Percentiles rank a stretch among this genome's conserved stretches.
Conservation (phyloP, 208 protist species). For the Trypanosoma conorhini region DNA sequence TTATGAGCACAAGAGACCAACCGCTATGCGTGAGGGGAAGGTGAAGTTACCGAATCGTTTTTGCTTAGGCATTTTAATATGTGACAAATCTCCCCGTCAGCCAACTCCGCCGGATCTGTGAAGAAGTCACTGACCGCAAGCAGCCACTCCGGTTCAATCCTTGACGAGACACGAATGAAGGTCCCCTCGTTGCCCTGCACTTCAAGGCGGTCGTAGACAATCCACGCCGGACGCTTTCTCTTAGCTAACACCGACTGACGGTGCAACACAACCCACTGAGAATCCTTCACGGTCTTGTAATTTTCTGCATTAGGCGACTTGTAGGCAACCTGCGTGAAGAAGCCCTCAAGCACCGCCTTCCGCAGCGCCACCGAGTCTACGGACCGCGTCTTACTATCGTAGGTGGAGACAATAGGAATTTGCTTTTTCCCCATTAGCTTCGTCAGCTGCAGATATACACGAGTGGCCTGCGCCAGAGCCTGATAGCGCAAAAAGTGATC, state of each 20-base stretch:
- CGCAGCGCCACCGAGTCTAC: slow-evolving; percentile 74
- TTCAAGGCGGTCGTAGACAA: slow-evolving; percentile 86
- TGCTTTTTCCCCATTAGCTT: slow-evolving; percentile 50
- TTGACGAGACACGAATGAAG: slow-evolving; percentile 63
- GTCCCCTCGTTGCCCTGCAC: slow-evolving; percentile 74
- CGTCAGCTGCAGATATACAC: slow-evolving; percentile 78
- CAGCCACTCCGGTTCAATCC: slow-evolving; percentile 77
- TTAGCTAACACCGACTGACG: slow-evolving; percentile 41
- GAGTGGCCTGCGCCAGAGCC: slow-evolving; percentile 65
- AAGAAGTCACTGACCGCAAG: slow-evolving; percentile 73
- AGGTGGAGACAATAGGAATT: slow-evolving; percentile 62
- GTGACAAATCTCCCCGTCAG: slow-evolving; percentile 57
- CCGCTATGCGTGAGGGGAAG: not conserved
- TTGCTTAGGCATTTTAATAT: slow-evolving; percentile 21
- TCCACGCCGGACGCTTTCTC: slow-evolving; percentile 44
- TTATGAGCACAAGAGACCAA: not conserved
- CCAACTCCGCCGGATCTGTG: slow-evolving; percentile 54
- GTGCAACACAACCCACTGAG: slow-evolving; percentile 44
- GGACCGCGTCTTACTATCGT: slow-evolving; percentile 37
- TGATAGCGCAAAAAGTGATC: slow-evolving; percentile 70
- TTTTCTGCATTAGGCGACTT: slow-evolving; percentile 24
- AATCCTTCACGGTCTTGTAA: slow-evolving; percentile 74
- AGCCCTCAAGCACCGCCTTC: slow-evolving; percentile 80
- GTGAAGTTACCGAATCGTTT: not conserved
- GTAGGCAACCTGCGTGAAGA: slow-evolving; percentile 85